These are phyloP conservation scores for Abortiporus biennis DNA, from an alignment of 1,284 basidiomycete genomes.

Conservation along the genomic window DNA sequence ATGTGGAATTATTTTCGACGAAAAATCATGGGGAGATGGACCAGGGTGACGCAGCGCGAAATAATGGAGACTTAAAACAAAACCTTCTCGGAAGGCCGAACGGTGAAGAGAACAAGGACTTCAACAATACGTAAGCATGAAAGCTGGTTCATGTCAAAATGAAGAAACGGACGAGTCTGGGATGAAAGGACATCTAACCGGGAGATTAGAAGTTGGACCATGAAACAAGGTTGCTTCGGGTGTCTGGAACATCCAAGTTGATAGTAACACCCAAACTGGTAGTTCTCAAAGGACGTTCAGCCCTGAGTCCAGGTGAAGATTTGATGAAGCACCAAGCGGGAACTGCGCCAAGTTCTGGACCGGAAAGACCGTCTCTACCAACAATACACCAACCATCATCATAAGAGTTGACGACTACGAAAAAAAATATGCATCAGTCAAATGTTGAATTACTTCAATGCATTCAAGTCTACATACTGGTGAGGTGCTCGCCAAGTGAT, in stretches of 20 bases:
- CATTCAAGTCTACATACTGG: conserved; percentile 37
- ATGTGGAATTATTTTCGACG: too few relatives aligned
- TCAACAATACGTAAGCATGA: too few relatives aligned
- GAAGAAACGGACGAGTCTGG: too few relatives aligned
- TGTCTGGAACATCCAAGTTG: conserved; percentile 36
- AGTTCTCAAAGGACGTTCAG: conserved; percentile 57
- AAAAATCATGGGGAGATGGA: too few relatives aligned
- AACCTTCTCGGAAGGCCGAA: neutral
- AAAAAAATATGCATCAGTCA: conserved; percentile 12
- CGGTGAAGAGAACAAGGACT: too few relatives aligned
- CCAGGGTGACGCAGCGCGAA: too few relatives aligned
- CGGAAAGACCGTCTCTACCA: conserved; percentile 44
- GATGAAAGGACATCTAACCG: too few relatives aligned
- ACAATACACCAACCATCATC: conserved; percentile 77
- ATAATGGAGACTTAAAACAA: too few relatives aligned
- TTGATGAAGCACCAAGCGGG: conserved; percentile 71
- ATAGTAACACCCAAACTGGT: conserved; percentile 57
- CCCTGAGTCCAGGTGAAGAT: conserved; percentile 48
- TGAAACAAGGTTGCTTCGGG: conserved; percentile 48
- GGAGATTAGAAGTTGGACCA: conserved; percentile 60
- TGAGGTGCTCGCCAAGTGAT: conserved; percentile 49
- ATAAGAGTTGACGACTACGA: conserved; percentile 19
- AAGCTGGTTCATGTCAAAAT: too few relatives aligned
- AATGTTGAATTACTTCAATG: neutral
- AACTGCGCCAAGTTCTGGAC: conserved; percentile 57